Evolutionary conservation across 2,329 filamentous ascomycete genomes (phyloP).

Genomic region (Alternaria hordeiaustralica): DNA sequence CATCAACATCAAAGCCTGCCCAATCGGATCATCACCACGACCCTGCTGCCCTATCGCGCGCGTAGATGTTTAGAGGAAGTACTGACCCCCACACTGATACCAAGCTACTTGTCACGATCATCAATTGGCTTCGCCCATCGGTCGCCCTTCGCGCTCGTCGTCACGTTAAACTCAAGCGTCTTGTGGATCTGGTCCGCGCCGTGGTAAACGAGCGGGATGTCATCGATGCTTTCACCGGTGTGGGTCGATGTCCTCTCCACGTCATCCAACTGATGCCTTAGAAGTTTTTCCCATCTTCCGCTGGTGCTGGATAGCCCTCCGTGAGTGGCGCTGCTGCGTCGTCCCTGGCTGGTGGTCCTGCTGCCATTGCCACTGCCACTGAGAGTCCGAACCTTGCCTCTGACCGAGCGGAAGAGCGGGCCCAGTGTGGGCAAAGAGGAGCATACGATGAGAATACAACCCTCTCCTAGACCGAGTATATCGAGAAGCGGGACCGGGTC

Average conservation of each 20-base stretch:
- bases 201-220: conserved; percentile 1
- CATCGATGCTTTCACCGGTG: background rate
- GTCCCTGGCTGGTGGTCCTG: background rate
- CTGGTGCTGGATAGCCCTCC: background rate
- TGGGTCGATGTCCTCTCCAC: background rate
- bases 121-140: background rate
- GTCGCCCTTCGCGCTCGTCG: background rate
- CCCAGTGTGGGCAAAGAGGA: background rate
- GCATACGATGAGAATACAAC: background rate
- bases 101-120: background rate
- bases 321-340: background rate
- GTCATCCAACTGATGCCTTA: background rate
- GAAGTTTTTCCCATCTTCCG: background rate
- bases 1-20: background rate
- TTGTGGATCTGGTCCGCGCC: background rate
- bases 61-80: background rate
- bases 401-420: background rate
- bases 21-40: background rate
- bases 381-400: background rate
- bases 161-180: background rate
- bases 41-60: background rate
- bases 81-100: background rate
- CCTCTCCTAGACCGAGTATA: background rate
- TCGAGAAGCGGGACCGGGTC: background rate
- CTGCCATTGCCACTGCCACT: background rate